phyloP scores from a whole-genome alignment of 495 filamentous ascomycete species.

The Penicillium bialowiezense region DNA sequence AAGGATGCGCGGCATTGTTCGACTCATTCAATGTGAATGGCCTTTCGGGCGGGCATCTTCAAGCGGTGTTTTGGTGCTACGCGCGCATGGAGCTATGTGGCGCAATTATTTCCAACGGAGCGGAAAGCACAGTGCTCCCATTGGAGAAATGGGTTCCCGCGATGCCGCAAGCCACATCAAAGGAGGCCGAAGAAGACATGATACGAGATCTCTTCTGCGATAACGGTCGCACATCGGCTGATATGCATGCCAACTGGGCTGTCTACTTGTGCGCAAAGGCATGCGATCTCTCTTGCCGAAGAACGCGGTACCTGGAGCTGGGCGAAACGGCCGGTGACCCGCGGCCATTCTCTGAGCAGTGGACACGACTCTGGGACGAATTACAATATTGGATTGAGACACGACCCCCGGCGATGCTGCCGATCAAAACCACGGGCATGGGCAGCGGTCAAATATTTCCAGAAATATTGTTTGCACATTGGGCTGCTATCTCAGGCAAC shows the following conservation, averaged over 20 bases:
- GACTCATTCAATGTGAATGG: slow-evolving; percentile 34
- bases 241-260: slow-evolving; percentile 40
- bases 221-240: slow-evolving; percentile 17
- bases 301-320: slow-evolving; percentile 25
- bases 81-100: slow-evolving; percentile 44
- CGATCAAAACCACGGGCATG: slow-evolving; percentile 26
- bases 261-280: slow-evolving; percentile 38
- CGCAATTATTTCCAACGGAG: slow-evolving; percentile 37
- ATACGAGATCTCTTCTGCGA: slow-evolving; percentile 23
- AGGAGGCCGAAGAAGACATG: slow-evolving; percentile 15
- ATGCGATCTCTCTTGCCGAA: slow-evolving; percentile 30
- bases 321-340: slow-evolving; percentile 22
- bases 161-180: slow-evolving; percentile 12
- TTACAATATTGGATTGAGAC: slow-evolving; percentile 35
- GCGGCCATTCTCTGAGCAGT: slow-evolving; percentile 20
- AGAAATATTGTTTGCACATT: slow-evolving; percentile 35
- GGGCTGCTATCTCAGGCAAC: slow-evolving; percentile 43
- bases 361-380: slow-evolving; percentile 36
- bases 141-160: slow-evolving; percentile 31
- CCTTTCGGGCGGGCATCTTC: slow-evolving; percentile 30
- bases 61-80: slow-evolving; percentile 45
- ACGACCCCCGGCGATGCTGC: slow-evolving; percentile 32
- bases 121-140: slow-evolving; percentile 32
- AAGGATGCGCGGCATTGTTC: slow-evolving; percentile 41
- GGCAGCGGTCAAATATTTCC: slow-evolving; percentile 30